Evolutionary conservation across 2,329 filamentous ascomycete species (phyloP).

Genomic region (Curvularia lunata): DNA sequence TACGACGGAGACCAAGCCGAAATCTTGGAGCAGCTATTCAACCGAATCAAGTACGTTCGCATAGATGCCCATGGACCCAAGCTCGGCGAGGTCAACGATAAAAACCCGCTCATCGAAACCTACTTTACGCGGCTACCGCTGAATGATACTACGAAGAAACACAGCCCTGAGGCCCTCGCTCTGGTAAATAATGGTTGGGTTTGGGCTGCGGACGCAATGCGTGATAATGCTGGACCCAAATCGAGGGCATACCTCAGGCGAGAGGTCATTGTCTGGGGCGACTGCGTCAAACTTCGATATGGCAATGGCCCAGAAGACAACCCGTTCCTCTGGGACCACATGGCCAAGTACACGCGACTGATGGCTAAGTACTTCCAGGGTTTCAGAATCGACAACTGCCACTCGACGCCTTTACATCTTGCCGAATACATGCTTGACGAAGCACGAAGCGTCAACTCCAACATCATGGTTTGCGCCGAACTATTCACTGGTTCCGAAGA

Average conservation of each 20-base stretch:
- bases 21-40: slow-evolving; percentile 89
- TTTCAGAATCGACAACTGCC: slow-evolving; percentile 97
- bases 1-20: slow-evolving; percentile 84
- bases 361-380: slow-evolving; percentile 95
- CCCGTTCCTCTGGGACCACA: slow-evolving; percentile 93
- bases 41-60: slow-evolving; percentile 92
- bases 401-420: slow-evolving; percentile 93
- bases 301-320: slow-evolving; percentile 81
- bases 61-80: slow-evolving; percentile 92
- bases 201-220: slow-evolving; percentile 93
- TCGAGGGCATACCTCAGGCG: slow-evolving; percentile 93
- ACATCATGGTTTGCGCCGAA: slow-evolving; percentile 91
- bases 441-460: slow-evolving; percentile 84
- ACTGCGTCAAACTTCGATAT: slow-evolving; percentile 96
- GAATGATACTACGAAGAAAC: slow-evolving; percentile 78
- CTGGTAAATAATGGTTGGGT: slow-evolving; percentile 98
- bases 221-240: slow-evolving; percentile 88
- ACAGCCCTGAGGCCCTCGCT: slow-evolving; percentile 76
- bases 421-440: slow-evolving; percentile 95
- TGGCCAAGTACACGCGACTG: slow-evolving; percentile 88
- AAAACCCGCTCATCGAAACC: slow-evolving; percentile 84
- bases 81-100: slow-evolving; percentile 75
- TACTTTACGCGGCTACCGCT: slow-evolving; percentile 91
- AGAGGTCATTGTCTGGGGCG: slow-evolving; percentile 97
- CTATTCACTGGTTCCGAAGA: slow-evolving; percentile 95